Conservation (phyloP, 176 grass and related monocot species). For the Ampelocalamus luodianensis region DNA sequence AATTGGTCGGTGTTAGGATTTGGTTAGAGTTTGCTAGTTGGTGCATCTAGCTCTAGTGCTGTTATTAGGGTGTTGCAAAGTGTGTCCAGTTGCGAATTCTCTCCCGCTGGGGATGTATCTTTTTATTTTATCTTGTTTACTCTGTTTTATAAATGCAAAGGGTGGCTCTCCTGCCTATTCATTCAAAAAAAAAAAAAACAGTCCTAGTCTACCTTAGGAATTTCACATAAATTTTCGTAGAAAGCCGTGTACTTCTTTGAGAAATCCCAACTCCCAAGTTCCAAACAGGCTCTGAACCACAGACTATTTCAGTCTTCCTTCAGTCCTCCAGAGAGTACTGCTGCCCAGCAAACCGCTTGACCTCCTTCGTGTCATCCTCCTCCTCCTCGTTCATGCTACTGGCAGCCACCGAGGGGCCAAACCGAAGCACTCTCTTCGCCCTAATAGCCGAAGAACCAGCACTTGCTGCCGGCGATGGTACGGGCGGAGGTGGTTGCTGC, state of each 20-base stretch:
- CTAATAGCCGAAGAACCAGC: neutral
- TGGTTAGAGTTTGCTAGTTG: too few species aligned
- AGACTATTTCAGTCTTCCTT: neutral
- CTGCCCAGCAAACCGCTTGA: constrained; percentile 9
- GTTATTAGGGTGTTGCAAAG: too few species aligned
- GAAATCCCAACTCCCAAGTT: neutral
- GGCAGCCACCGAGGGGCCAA: neutral
- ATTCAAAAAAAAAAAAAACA: too few species aligned
- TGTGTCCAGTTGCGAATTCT: too few species aligned
- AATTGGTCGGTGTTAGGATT: too few species aligned
- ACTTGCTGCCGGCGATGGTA: neutral
- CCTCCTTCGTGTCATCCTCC: neutral
- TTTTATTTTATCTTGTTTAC: too few species aligned
- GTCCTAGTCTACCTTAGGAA: too few species aligned
- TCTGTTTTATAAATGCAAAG: too few species aligned
- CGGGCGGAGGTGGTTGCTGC: neutral
- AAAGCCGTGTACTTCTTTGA: neutral
- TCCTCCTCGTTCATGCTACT: neutral
- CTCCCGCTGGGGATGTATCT: too few species aligned
- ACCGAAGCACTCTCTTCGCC: neutral
- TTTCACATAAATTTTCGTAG: neutral
- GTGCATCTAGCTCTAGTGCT: too few species aligned
- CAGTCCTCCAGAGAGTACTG: neutral
- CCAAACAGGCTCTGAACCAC: neutral
- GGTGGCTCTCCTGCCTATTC: too few species aligned